Evolutionary conservation across 345 rosid genomes (phyloP).

Genomic region (Eutrema yunnanense): DNA sequence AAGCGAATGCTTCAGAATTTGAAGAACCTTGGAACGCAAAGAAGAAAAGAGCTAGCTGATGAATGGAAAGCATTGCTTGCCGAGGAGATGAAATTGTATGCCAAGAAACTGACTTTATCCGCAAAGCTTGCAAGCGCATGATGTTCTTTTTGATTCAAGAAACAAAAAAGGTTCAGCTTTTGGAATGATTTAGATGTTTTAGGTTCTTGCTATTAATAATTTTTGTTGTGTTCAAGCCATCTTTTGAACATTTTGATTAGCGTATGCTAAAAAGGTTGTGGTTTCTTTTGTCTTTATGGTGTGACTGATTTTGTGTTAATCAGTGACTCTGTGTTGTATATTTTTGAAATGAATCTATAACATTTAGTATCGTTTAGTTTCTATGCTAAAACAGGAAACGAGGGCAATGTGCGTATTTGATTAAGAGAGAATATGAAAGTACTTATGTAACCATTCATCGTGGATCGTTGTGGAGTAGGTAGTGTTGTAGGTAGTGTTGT

Average conservation of each 20-base stretch:
- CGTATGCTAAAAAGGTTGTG: not conserved
- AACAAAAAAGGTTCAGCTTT: not conserved
- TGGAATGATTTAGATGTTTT: not conserved
- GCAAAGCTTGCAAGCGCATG: not conserved
- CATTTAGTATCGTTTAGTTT: not conserved
- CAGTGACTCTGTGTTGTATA: not conserved
- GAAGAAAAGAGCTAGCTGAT: not conserved
- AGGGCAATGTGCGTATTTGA: not conserved
- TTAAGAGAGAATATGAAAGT: not conserved
- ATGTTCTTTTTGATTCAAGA: not conserved
- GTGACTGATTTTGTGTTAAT: not conserved
- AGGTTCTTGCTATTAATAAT: not conserved
- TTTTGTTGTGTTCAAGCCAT: not conserved
- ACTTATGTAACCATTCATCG: too few species aligned
- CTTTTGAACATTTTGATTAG: not conserved
- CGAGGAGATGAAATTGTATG: not conserved
- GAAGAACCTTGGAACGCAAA: not conserved
- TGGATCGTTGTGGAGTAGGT: too few species aligned
- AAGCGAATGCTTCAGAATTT: not conserved
- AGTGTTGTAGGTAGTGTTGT: too few species aligned
- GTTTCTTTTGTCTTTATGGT: not conserved
- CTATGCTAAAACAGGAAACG: not conserved
- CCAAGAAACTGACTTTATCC: not conserved
- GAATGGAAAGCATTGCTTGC: constrained; percentile 3
- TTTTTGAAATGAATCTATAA: not conserved